A percentile compares a stretch with the other conserved stretches of the same genome.
Conservation (phyloP, 805 yeast genomes). For the Starmerella sp. region DNA sequence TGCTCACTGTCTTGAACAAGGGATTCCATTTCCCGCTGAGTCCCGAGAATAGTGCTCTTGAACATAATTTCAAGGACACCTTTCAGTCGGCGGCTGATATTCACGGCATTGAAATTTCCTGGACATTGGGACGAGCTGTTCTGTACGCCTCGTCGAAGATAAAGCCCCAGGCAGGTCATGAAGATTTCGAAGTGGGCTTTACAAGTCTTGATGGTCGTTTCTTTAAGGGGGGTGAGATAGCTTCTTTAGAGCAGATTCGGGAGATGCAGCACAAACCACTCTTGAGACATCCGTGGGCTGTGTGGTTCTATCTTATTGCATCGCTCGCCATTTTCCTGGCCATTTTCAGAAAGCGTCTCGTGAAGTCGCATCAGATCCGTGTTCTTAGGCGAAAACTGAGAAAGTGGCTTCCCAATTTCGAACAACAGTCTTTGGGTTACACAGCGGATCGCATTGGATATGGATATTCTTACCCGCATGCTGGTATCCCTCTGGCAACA, state of each 20-base stretch:
- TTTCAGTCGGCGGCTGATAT: constrained; percentile 75
- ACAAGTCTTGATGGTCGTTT: constrained; percentile 14
- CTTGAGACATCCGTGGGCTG: not conserved
- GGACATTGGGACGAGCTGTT: constrained; percentile 88
- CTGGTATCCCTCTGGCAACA: constrained; percentile 14
- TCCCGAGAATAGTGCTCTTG: constrained; percentile 27
- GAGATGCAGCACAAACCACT: not conserved
- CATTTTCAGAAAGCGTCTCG: not conserved
- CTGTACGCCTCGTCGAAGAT: constrained; percentile 70
- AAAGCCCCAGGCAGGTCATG: constrained; percentile 13
- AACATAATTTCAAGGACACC: constrained; percentile 36
- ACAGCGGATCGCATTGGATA: constrained; percentile 16
- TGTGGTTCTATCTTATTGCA: not conserved
- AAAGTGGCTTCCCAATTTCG: not conserved
- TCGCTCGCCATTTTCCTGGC: not conserved
- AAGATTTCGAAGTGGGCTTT: constrained; percentile 20
- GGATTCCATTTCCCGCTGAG: constrained; percentile 71
- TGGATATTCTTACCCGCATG: constrained; percentile 18
- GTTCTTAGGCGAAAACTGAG: not conserved
- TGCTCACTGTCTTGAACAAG: constrained; percentile 74
- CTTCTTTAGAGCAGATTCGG: not conserved
- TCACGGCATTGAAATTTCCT: constrained; percentile 76
- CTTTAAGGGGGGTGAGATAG: constrained; percentile 23
- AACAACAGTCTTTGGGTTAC: not conserved
- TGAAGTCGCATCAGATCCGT: not conserved